Base-by-base conservation (phyloP, 768 basidiomycete genomes). In the Phallus indusiatus region DNA sequence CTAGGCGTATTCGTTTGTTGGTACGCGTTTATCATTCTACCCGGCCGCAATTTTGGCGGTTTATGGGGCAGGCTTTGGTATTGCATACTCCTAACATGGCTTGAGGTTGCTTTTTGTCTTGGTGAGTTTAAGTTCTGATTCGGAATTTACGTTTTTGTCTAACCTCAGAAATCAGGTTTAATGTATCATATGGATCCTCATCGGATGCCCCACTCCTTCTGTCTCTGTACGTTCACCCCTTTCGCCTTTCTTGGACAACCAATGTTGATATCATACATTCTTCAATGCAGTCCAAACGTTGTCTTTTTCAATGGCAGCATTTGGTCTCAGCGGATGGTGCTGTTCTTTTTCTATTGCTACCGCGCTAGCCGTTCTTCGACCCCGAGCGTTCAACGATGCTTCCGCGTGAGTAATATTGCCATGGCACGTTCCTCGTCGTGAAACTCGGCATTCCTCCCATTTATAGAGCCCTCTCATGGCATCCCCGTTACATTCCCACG, bases 131-230 rank as follows among this genome's bases (percentile, higher is more conserved):
- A 14, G n/a, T 9, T 17, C 17, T 16, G 22, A 35, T 50, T 24
- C 12, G 21, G 18, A 24, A 37, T n/a, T 20, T 48, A 20, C 35
- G n/a, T 20, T 28, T 18, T 17, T 50, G 53, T 49, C 36, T 36
- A 33, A 49, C 64, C 22, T 62, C 37, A 12, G 54, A 17, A 17
- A 18, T 63, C 47, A 86, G 85, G 85, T 11, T 77, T 86, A 70
- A 74, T 82, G 14, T 85, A 81, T 75, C 68, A 70, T 54, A 86
- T 87, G 85, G 73, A 82, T 62, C 82, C 85, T 0, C 72, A 71
- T 53, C 65, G 60, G 18, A 87, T 87, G 83, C 81, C 84, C 9
- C 70, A 66, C 36, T 63, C 66, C 28, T 86, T 87, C 62, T 86
- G 85, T 64, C 69, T 80, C 36, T 74, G 83, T 82, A 64, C 61